Evolutionary conservation across 148 eudicot genomes (phyloP).

Genomic region (Vaccinium myrtillus): DNA sequence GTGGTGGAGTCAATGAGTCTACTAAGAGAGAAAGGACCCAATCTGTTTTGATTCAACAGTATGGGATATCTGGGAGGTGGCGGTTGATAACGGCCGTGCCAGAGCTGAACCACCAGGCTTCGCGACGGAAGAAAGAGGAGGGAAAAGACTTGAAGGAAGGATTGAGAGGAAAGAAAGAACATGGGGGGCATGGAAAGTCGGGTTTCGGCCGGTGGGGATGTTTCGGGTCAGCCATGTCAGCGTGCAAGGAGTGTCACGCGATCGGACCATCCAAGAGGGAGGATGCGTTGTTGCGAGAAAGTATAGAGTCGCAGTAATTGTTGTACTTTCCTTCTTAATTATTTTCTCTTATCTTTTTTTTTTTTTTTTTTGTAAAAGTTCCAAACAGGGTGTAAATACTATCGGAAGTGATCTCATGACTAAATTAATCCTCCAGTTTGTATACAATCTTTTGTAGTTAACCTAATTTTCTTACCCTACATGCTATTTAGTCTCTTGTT

Average conservation of each 20-base stretch:
- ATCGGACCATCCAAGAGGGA: neutral
- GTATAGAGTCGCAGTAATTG: neutral
- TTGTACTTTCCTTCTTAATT: neutral
- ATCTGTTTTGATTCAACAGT: constrained; percentile 14
- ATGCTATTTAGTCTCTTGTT: too few species aligned
- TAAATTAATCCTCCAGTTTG: too few species aligned
- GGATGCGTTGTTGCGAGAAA: neutral
- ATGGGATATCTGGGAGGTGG: constrained; percentile 53
- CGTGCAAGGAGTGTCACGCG: neutral
- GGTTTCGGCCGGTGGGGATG: neutral
- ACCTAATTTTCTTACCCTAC: too few species aligned
- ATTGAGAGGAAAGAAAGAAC: neutral
- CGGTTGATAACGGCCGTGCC: constrained; percentile 50
- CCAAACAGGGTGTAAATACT: neutral
- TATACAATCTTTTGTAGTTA: too few species aligned
- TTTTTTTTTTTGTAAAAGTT: neutral
- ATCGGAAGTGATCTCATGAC: too few species aligned
- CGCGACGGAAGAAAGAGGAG: neutral
- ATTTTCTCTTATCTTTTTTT: neutral
- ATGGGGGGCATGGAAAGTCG: neutral
- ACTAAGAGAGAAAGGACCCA: neutral
- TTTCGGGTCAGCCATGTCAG: neutral
- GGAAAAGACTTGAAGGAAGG: neutral
- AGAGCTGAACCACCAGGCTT: neutral
- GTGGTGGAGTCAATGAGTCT: neutral